A percentile compares a stretch with the other conserved stretches of the same genome.
These are phyloP conservation scores for Sordaria brevicollis DNA, from an alignment of 495 filamentous ascomycete genomes.

Conservation along the genomic window DNA sequence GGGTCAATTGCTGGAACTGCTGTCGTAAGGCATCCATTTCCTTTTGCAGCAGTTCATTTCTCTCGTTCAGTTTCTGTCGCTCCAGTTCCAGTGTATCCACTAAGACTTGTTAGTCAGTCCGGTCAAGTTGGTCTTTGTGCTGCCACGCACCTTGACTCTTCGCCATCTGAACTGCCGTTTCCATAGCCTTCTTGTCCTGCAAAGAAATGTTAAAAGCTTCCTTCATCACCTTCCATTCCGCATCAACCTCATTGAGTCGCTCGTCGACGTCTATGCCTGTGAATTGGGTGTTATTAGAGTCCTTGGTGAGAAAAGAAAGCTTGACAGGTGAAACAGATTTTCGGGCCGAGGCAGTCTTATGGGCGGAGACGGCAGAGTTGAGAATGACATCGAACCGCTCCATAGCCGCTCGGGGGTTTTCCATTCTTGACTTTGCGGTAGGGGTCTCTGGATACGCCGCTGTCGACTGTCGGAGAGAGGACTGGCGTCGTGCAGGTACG, in stretches of 20 bases:
- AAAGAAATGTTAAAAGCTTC: slow-evolving; percentile 51
- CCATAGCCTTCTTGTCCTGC: slow-evolving; percentile 49
- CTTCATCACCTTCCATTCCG: slow-evolving; percentile 48
- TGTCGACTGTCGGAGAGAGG: not conserved
- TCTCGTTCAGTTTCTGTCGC: slow-evolving; percentile 43
- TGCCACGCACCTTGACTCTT: slow-evolving; percentile 60
- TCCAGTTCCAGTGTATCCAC: slow-evolving; percentile 57
- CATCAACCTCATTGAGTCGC: slow-evolving; percentile 55
- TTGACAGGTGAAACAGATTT: slow-evolving; percentile 25
- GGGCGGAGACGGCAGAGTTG: slow-evolving; percentile 8
- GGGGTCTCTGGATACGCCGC: slow-evolving; percentile 2
- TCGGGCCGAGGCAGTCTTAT: slow-evolving; percentile 6
- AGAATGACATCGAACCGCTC: slow-evolving; percentile 9
- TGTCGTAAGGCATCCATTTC: slow-evolving; percentile 49
- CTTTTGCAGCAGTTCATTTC: slow-evolving; percentile 44
- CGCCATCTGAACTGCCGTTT: slow-evolving; percentile 58
- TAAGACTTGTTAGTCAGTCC: slow-evolving; percentile 22
- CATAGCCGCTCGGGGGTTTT: slow-evolving; percentile 1
- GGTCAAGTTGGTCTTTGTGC: not conserved
- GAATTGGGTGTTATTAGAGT: slow-evolving; percentile 50
- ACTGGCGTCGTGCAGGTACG: slow-evolving; percentile 3
- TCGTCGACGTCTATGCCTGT: slow-evolving; percentile 64
- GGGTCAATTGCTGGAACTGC: slow-evolving; percentile 18
- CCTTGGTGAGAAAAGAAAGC: slow-evolving; percentile 53
- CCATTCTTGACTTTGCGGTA: slow-evolving; percentile 5